phyloP scores from a whole-genome alignment of 192 early-diverging fungal species.

The Entomortierella chlamydospora region DNA sequence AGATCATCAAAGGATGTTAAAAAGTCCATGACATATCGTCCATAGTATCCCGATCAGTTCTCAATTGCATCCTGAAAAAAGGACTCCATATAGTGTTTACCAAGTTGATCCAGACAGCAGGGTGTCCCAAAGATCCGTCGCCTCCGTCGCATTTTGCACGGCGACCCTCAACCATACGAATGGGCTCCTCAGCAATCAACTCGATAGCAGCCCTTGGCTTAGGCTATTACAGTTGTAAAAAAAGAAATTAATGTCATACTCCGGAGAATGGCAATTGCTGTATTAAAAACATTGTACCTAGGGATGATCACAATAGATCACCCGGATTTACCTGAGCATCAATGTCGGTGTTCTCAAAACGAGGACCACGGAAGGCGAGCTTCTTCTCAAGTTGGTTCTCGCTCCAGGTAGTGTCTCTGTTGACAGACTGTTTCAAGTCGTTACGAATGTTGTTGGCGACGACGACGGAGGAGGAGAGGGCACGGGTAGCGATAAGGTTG shows the following conservation, averaged over 20 bases:
- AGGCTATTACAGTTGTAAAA: conserved; percentile 69
- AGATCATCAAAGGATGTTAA: no score
- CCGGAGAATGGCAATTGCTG: no score
- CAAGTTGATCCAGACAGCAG: conserved; percentile 95
- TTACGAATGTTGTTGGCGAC: conserved; percentile 45
- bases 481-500: conserved; percentile 21
- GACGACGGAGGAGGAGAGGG: conserved; percentile 27
- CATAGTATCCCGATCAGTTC: neutral
- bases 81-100: conserved; percentile 46
- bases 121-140: conserved; percentile 93
- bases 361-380: conserved; percentile 78
- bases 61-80: neutral
- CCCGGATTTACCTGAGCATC: conserved; percentile 76
- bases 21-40: no score
- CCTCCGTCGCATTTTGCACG: conserved; percentile 90
- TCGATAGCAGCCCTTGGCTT: conserved; percentile 92
- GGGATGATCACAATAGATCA: conserved; percentile 2
- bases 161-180: conserved; percentile 80
- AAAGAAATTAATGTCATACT: no score
- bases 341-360: conserved; percentile 89
- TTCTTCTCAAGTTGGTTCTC: conserved; percentile 76
- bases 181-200: conserved; percentile 89
- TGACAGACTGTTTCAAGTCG: conserved; percentile 75
- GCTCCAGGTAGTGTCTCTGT: conserved; percentile 83
- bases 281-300: neutral